Evolutionary conservation across 2,329 filamentous ascomycete species (phyloP).

Genomic region (Fusarium tanahbumbuense): DNA sequence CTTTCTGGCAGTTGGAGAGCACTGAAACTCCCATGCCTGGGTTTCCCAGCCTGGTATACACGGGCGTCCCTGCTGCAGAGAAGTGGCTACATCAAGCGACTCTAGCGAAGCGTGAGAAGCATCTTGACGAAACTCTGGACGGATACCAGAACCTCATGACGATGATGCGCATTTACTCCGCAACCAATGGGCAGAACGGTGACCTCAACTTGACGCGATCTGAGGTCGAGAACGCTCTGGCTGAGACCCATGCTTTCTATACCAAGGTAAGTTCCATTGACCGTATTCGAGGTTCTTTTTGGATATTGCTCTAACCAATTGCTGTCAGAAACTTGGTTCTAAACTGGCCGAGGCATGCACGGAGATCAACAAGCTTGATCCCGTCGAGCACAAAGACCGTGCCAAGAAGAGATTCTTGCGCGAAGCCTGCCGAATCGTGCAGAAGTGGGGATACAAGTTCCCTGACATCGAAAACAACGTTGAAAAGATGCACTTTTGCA

Average conservation of each 20-base stretch:
- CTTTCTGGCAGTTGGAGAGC: constrained; percentile 17
- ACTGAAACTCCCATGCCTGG: not conserved
- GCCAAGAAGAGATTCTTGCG: too few relatives aligned
- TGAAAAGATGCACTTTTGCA: too few relatives aligned
- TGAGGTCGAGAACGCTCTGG: not conserved
- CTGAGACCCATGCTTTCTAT: not conserved
- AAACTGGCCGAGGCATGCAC: too few relatives aligned
- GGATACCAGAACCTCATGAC: constrained; percentile 6
- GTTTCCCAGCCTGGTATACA: not conserved
- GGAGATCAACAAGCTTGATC: too few relatives aligned
- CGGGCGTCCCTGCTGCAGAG: constrained; percentile 13
- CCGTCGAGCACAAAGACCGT: too few relatives aligned
- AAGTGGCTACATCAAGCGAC: constrained; percentile 12
- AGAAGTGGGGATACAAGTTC: too few relatives aligned
- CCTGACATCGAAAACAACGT: too few relatives aligned
- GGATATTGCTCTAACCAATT: too few relatives aligned
- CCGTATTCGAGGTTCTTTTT: too few relatives aligned
- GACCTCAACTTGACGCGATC: not conserved
- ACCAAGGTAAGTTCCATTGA: not conserved
- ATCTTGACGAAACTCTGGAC: constrained; percentile 5
- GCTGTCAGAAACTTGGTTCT: too few relatives aligned
- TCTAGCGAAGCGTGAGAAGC: constrained; percentile 1
- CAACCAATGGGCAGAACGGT: not conserved
- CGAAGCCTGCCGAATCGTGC: too few relatives aligned
- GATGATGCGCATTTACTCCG: constrained; percentile 4